Conservation (phyloP, 2,329 filamentous ascomycete genomes). For the Aureobasidium musti region DNA sequence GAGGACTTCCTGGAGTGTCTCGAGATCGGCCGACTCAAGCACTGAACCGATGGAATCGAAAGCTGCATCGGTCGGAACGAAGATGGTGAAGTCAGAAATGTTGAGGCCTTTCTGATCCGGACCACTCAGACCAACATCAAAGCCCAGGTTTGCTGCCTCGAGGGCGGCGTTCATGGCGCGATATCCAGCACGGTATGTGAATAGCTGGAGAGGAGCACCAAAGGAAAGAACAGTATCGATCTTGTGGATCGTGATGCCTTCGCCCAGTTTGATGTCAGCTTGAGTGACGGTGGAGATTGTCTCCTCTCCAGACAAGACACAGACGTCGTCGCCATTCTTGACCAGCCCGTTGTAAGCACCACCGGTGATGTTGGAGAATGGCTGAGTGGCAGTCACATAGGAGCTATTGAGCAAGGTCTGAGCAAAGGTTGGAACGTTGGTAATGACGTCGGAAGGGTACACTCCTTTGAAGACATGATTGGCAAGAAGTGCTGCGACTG, state of each 20-base stretch:
- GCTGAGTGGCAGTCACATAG: slow-evolving; percentile 41
- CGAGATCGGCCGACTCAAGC: slow-evolving; percentile 37
- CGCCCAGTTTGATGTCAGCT: slow-evolving; percentile 34
- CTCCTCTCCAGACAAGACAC: slow-evolving; percentile 42
- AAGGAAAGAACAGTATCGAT: slow-evolving; percentile 32
- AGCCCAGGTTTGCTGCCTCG: slow-evolving; percentile 26
- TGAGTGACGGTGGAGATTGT: slow-evolving; percentile 42
- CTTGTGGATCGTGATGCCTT: slow-evolving; percentile 32
- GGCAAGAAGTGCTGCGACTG: slow-evolving; percentile 17
- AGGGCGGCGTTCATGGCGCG: slow-evolving; percentile 30
- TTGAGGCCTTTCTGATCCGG: slow-evolving; percentile 21
- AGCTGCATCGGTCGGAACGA: slow-evolving; percentile 37
- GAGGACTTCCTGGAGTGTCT: slow-evolving; percentile 39
- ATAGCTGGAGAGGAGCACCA: slow-evolving; percentile 19
- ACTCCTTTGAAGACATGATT: slow-evolving; percentile 39
- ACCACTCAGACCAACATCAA: slow-evolving; percentile 14
- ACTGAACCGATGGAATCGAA: slow-evolving; percentile 43
- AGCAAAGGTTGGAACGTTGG: slow-evolving; percentile 35
- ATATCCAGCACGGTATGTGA: slow-evolving; percentile 19
- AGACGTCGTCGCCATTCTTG: slow-evolving; percentile 40
- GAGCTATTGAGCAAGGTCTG: slow-evolving; percentile 36
- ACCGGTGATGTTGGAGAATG: slow-evolving; percentile 45
- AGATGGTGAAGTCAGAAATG: slow-evolving; percentile 32
- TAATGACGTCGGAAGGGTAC: slow-evolving; percentile 39
- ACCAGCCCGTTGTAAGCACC: slow-evolving; percentile 45